Percentiles rank a stretch among this genome's conserved stretches.
These are phyloP conservation scores for Starmerella floris DNA, from an alignment of 805 yeast species.

Conservation along the genomic window DNA sequence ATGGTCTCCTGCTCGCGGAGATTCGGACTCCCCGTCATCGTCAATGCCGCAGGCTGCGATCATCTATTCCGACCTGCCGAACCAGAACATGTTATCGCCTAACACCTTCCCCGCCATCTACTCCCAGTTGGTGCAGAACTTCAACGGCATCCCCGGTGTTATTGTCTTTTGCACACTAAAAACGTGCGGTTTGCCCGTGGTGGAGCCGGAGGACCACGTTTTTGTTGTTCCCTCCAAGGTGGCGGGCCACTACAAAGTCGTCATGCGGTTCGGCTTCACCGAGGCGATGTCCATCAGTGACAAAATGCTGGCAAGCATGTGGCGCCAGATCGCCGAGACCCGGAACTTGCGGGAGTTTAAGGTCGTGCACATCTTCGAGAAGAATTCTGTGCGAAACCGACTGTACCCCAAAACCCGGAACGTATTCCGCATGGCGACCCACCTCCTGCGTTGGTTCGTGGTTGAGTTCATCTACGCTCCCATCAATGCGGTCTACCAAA, in stretches of 20 bases:
- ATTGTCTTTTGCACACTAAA: slow-evolving; percentile 35
- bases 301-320: neutral
- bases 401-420: slow-evolving; percentile 1
- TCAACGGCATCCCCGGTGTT: slow-evolving; percentile 34
- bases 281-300: slow-evolving; percentile 7
- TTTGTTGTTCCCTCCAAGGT: slow-evolving; percentile 30
- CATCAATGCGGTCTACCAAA: slow-evolving; percentile 11
- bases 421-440: neutral
- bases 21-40: neutral
- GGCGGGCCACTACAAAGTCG: slow-evolving; percentile 38
- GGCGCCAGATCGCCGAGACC: neutral
- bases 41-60: slow-evolving; percentile 34
- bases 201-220: slow-evolving; percentile 32
- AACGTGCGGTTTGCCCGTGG: slow-evolving; percentile 34
- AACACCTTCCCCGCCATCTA: slow-evolving; percentile 37
- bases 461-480: slow-evolving; percentile 11
- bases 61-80: slow-evolving; percentile 30
- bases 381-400: slow-evolving; percentile 3
- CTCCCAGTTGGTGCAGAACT: slow-evolving; percentile 30
- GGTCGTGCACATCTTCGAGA: slow-evolving; percentile 12
- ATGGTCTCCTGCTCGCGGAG: neutral
- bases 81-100: slow-evolving; percentile 30
- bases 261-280: slow-evolving; percentile 38
- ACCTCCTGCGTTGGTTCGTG: slow-evolving; percentile 1
- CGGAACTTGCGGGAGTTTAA: neutral